Evolutionary conservation across 345 rosid genomes (phyloP).

Genomic region (Salix exigua): DNA sequence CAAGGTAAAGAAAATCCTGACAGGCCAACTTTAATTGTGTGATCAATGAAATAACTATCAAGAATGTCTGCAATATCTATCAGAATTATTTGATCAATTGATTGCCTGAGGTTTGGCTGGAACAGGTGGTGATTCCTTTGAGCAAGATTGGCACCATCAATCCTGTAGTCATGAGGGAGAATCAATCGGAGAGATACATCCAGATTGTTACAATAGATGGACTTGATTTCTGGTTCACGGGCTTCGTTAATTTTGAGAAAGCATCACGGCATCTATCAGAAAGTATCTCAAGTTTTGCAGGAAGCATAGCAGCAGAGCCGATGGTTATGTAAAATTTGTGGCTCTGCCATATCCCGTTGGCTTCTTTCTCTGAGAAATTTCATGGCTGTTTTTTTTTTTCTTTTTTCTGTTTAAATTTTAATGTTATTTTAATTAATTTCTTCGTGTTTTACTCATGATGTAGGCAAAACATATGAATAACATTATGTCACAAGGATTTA

Average conservation of each 20-base stretch:
- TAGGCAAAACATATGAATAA: too few species aligned
- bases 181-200: conserved; percentile 64
- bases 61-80: too few species aligned
- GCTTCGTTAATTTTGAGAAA: conserved; percentile 73
- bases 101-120: too few species aligned
- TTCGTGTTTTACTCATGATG: too few species aligned
- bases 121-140: conserved; percentile 60
- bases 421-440: too few species aligned
- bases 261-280: conserved; percentile 52
- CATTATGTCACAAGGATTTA: too few species aligned
- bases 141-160: conserved; percentile 38
- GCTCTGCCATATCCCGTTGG: too few species aligned
- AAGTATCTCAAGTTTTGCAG: neutral
- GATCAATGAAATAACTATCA: neutral
- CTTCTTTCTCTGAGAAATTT: too few species aligned
- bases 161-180: conserved; percentile 48
- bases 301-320: neutral
- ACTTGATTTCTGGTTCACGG: conserved; percentile 95
- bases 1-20: conserved; percentile 44
- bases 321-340: neutral
- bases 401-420: too few species aligned
- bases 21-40: neutral
- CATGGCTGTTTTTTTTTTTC: too few species aligned
- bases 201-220: conserved; percentile 60
- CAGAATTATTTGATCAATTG: too few species aligned